Evolutionary conservation across 2,329 filamentous ascomycete species (phyloP), one percentile per base, ranked within the genome.

Genomic region (Aplosporella prunicola): DNA sequence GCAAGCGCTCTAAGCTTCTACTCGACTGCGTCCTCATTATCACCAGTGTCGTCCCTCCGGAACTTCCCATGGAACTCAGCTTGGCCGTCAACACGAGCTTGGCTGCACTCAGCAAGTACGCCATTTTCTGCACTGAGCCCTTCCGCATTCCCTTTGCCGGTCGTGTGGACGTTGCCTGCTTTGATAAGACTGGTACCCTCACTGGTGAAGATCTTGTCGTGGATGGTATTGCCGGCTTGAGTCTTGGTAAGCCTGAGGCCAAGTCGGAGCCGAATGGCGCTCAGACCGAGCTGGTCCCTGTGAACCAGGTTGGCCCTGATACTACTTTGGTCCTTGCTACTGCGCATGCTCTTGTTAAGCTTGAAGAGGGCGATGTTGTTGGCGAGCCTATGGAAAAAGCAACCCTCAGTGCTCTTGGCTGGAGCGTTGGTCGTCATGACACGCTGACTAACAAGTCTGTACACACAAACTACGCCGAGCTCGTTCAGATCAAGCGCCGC

Each of bases 371-470:
- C 14, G 91, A 98, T 9, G 82, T 96, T 49, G 91, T 98, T 29
- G 91, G 91, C 52, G 91, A 98, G 55, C 91, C 91, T 2, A 98
- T 98, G 91, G 91, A 98, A 57, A 96, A 96, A 64, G 91, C 91
- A 29, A 96, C 91, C 2, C 68, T 98, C 18, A 69, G 73, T 32
- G 87, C 89, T 39, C 78, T 98, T 9, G 88, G 89, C 37, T 98
- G 91, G 91, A 79, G 74, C 40, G 72, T 98, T n/a, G 88, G 88
- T 32, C 81, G 78, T 52, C 91, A 94, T 47, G 89, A 98, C 52
- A 79, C 74, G 20, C 73, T 98, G 11, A 77, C 77, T 18, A 82
- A 78, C 58, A 87, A 83, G 56, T 56, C 62, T 3, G 56, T 64
- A 10, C 58, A 66, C 15, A 58, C 67, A 8, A 58, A 64, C n/a